These are phyloP conservation scores for Ophiostoma himal-ulmi DNA, from an alignment of 2,329 filamentous ascomycete species.

Conservation along the genomic window DNA sequence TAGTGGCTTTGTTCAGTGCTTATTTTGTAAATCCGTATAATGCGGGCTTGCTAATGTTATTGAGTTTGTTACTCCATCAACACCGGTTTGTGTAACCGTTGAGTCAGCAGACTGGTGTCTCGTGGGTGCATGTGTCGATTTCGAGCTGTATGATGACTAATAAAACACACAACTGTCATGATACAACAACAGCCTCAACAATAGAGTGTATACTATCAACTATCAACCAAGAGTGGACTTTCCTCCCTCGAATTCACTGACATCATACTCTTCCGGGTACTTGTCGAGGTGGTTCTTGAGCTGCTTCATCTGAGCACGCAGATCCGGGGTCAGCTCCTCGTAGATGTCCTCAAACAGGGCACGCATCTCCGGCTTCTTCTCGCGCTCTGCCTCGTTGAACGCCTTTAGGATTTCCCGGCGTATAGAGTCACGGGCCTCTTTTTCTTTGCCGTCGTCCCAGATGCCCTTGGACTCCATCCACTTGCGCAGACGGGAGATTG, in stretches of 20 bases:
- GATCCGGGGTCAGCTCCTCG: slow-evolving; percentile 63
- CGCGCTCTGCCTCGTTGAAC: slow-evolving; percentile 75
- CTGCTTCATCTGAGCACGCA: slow-evolving; percentile 64
- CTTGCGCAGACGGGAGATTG: slow-evolving; percentile 37
- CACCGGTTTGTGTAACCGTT: neutral
- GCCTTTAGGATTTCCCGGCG: slow-evolving; percentile 64
- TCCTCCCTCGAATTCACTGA: slow-evolving; percentile 33
- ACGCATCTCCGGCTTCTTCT: slow-evolving; percentile 68
- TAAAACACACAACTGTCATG: neutral
- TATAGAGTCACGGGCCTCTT: slow-evolving; percentile 37
- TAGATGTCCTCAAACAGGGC: slow-evolving; percentile 84
- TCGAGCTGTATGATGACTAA: neutral
- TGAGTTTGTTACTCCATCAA: neutral
- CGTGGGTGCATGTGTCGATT: neutral
- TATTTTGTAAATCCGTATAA: neutral
- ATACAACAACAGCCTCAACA: neutral
- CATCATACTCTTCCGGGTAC: slow-evolving; percentile 90
- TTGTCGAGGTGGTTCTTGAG: slow-evolving; percentile 70
- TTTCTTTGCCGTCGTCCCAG: slow-evolving; percentile 83
- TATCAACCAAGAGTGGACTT: slow-evolving; percentile 19
- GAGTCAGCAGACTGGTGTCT: neutral
- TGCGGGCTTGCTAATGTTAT: neutral
- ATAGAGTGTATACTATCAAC: neutral
- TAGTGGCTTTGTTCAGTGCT: neutral
- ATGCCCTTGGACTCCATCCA: slow-evolving; percentile 79